Conservation (phyloP, 345 rosid species). For the Kandelia obovata region DNA sequence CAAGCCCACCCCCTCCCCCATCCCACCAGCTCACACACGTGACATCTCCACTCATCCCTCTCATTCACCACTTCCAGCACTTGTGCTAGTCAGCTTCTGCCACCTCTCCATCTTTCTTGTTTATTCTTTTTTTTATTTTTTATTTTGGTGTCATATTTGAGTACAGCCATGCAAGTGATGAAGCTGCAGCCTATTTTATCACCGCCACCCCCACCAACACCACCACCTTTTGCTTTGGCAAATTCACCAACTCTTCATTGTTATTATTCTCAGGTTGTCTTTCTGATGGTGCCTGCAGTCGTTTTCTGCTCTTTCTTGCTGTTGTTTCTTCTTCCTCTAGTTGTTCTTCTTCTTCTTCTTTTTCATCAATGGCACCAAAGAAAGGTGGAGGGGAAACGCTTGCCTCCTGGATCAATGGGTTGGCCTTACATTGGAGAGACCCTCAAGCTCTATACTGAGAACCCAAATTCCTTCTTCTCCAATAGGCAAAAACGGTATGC, state of each 20-base stretch:
- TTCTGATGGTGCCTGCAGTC: slow-evolving; percentile 7
- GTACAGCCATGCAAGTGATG: slow-evolving; percentile 34
- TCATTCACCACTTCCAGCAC: background rate
- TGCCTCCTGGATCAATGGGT: slow-evolving; percentile 95
- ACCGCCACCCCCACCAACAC: background rate
- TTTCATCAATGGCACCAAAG: slow-evolving; percentile 36
- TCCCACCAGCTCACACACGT: slow-evolving; percentile 10
- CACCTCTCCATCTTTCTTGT: slow-evolving; percentile 8
- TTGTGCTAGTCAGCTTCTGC: slow-evolving; percentile 10
- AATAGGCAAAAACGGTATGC: slow-evolving; percentile 61
- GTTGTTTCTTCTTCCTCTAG: slow-evolving; percentile 18
- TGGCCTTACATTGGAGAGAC: slow-evolving; percentile 97
- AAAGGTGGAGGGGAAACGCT: slow-evolving; percentile 17
- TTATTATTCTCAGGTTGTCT: slow-evolving; percentile 4
- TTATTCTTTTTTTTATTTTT: background rate
- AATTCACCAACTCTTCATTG: background rate
- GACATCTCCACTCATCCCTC: background rate
- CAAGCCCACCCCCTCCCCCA: background rate
- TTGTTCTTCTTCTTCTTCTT: too few relatives aligned
- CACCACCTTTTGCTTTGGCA: background rate
- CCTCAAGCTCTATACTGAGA: slow-evolving; percentile 72
- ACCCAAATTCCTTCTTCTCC: slow-evolving; percentile 83
- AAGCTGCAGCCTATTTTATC: background rate
- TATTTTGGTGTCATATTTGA: background rate
- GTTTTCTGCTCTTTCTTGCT: slow-evolving; percentile 15